A percentile compares a stretch with the other conserved stretches of the same genome.
Evolutionary conservation across 1,284 basidiomycete species (phyloP).

Genomic region (Xerocomus alliaceus): DNA sequence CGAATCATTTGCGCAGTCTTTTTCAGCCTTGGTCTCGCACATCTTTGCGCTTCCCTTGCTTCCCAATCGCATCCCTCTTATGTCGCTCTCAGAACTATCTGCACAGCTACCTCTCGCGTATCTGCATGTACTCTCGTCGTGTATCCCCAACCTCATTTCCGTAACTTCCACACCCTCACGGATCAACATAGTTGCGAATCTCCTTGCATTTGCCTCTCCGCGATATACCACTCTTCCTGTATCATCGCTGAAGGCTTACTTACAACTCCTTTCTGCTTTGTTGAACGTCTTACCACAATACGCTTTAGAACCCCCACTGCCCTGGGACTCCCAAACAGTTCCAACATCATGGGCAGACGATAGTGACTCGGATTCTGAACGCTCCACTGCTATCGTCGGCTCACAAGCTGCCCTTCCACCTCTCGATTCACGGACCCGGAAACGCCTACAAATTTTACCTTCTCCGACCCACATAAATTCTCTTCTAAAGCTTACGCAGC

Average conservation of each 20-base stretch:
- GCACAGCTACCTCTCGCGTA: slow-evolving; percentile 53
- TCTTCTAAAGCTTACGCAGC: slow-evolving; percentile 51
- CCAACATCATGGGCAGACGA: slow-evolving; percentile 41
- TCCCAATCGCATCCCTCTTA: slow-evolving; percentile 69
- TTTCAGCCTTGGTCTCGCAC: slow-evolving; percentile 49
- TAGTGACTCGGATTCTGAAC: slow-evolving; percentile 41
- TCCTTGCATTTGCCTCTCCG: slow-evolving; percentile 64
- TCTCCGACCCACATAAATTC: slow-evolving; percentile 57
- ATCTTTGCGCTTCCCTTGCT: slow-evolving; percentile 71
- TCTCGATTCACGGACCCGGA: slow-evolving; percentile 62
- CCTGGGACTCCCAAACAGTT: slow-evolving; percentile 28
- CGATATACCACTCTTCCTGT: slow-evolving; percentile 56
- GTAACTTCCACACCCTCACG: slow-evolving; percentile 41
- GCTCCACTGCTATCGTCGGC: slow-evolving; percentile 45
- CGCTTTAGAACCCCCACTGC: slow-evolving; percentile 54
- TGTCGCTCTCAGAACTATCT: slow-evolving; percentile 53
- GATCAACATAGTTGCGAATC: slow-evolving; percentile 69
- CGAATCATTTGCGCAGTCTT: slow-evolving; percentile 40
- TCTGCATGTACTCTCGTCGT: slow-evolving; percentile 40
- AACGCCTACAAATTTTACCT: slow-evolving; percentile 59
- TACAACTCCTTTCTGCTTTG: slow-evolving; percentile 58
- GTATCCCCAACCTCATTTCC: slow-evolving; percentile 33
- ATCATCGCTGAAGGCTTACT: slow-evolving; percentile 57
- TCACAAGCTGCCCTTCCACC: slow-evolving; percentile 45
- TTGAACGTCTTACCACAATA: slow-evolving; percentile 60